A percentile compares a stretch with the other conserved stretches of the same genome.
Conservation (phyloP, 2,329 filamentous ascomycete species). For the Coleophoma cylindrospora region DNA sequence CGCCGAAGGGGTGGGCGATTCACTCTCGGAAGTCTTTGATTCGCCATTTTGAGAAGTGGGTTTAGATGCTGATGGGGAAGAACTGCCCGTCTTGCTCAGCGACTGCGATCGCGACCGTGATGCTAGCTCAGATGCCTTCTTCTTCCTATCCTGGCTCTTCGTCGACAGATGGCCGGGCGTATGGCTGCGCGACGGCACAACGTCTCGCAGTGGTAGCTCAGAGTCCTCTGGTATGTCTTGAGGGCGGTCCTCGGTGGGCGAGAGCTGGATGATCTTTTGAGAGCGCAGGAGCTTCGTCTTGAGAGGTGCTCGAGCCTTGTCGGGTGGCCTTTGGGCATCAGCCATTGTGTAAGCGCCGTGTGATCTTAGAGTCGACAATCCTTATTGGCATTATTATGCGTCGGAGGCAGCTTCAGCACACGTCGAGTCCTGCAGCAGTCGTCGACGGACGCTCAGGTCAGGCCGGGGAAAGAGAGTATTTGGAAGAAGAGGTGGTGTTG, state of each 20-base stretch:
- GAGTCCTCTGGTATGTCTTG: slow-evolving; percentile 31
- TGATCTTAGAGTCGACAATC: slow-evolving; percentile 11
- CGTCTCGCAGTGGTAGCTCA: slow-evolving; percentile 28
- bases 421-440: not conserved
- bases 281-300: slow-evolving; percentile 44
- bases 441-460: not conserved
- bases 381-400: slow-evolving; percentile 20
- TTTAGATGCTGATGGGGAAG: slow-evolving; percentile 14
- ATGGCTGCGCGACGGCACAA: slow-evolving; percentile 47
- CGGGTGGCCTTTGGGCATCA: slow-evolving; percentile 22
- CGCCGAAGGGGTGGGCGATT: slow-evolving; percentile 10
- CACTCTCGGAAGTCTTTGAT: slow-evolving; percentile 1
- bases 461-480: too few relatives aligned
- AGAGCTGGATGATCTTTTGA: slow-evolving; percentile 43
- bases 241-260: slow-evolving; percentile 28
- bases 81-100: slow-evolving; percentile 15
- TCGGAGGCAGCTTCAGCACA: slow-evolving; percentile 3
- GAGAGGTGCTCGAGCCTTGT: slow-evolving; percentile 26
- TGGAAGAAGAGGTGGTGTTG: not conserved
- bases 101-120: slow-evolving; percentile 28
- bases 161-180: slow-evolving; percentile 57
- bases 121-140: slow-evolving; percentile 22
- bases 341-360: slow-evolving; percentile 24
- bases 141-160: slow-evolving; percentile 40
- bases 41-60: slow-evolving; percentile 8